These are phyloP conservation scores for Russula brevipes DNA, from an alignment of 768 basidiomycete species.

Conservation along the genomic window DNA sequence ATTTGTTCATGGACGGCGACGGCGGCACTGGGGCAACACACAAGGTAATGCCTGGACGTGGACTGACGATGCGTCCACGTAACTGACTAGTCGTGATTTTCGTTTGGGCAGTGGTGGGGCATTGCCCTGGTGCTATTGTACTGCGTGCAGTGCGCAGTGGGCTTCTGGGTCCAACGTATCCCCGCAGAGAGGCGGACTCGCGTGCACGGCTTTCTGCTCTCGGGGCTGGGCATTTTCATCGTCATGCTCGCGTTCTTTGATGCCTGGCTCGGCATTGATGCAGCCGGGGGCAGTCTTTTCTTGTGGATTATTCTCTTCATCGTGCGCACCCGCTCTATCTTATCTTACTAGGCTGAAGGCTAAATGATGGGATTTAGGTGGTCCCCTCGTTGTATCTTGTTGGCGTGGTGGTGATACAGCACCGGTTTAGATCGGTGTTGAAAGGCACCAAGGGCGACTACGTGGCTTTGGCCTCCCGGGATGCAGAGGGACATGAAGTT, in stretches of 20 bases:
- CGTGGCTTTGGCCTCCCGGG: not conserved
- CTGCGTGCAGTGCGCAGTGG: constrained; percentile 4
- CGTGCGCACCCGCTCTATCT: not conserved
- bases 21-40: not conserved
- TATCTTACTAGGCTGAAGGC: not conserved
- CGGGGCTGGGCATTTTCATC: not conserved
- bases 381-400: constrained; percentile 6
- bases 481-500: not conserved
- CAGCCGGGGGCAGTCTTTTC: not conserved
- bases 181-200: not conserved
- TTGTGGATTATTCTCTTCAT: constrained; percentile 1
- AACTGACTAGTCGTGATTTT: not conserved
- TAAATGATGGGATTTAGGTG: not conserved
- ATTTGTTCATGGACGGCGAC: constrained; percentile 6
- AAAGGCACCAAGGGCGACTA: not conserved
- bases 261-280: constrained; percentile 13
- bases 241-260: constrained; percentile 9
- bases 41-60: not conserved
- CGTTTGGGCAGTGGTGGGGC: constrained; percentile 3
- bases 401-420: constrained; percentile 4
- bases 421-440: not conserved
- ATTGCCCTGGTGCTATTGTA: constrained; percentile 1
- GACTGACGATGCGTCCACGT: too few relatives aligned
- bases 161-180: not conserved
- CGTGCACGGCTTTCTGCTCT: not conserved